Evolutionary conservation across 306 rosid species (phyloP).

Genomic region (Cucumis cinereus): DNA sequence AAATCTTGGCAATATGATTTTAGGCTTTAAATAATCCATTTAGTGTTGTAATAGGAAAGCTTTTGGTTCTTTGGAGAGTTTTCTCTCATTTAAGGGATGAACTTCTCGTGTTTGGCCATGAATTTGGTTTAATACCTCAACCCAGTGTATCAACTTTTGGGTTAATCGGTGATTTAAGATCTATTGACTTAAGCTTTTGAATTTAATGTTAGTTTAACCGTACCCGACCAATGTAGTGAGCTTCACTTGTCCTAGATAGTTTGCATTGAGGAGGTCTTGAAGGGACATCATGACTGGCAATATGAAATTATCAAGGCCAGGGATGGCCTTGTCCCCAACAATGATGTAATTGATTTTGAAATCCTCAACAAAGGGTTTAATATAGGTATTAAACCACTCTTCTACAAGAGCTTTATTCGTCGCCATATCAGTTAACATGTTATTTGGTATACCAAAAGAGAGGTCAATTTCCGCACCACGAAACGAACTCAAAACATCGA

Average conservation of each 20-base stretch:
- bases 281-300: conserved; percentile 18
- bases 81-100: too few species aligned
- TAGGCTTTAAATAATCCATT: too few species aligned
- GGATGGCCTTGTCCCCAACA: conserved; percentile 24
- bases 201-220: not conserved
- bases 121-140: too few species aligned
- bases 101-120: too few species aligned
- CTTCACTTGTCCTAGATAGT: not conserved
- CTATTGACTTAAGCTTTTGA: too few species aligned
- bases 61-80: too few species aligned
- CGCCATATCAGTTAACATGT: conserved; percentile 8
- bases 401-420: not conserved
- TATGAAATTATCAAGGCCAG: not conserved
- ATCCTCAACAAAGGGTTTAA: not conserved
- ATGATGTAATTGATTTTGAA: not conserved
- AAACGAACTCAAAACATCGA: not conserved
- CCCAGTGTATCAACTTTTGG: too few species aligned
- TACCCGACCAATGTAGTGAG: conserved; percentile 19
- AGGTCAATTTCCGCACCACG: not conserved
- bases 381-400: not conserved
- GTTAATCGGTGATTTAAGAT: too few species aligned
- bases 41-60: too few species aligned
- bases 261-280: not conserved
- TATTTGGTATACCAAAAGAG: conserved; percentile 11
- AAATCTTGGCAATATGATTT: too few species aligned